phyloP scores from a whole-genome alignment of 768 basidiomycete genomes.

The Tylopilus subfusipes region DNA sequence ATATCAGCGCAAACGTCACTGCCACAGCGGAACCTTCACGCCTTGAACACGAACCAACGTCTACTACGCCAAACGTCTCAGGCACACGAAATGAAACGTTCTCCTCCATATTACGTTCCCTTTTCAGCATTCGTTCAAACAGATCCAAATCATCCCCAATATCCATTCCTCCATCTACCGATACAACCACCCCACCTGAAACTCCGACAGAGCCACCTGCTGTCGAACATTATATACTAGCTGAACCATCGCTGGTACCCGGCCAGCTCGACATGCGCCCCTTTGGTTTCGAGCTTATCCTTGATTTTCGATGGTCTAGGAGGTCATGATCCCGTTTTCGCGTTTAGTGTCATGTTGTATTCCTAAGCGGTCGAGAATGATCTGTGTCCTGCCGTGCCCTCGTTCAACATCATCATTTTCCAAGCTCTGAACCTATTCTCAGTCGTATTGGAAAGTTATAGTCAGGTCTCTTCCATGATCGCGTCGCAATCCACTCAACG shows the following conservation, averaged over 20 bases:
- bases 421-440: not conserved
- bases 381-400: slow-evolving; percentile 10
- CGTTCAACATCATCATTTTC: not conserved
- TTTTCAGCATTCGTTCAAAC: slow-evolving; percentile 18
- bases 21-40: slow-evolving; percentile 19
- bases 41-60: slow-evolving; percentile 13
- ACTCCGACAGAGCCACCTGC: not conserved
- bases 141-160: not conserved
- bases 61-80: slow-evolving; percentile 1
- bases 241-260: slow-evolving; percentile 29
- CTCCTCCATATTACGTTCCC: slow-evolving; percentile 21
- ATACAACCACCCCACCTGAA: slow-evolving; percentile 3
- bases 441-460: not conserved
- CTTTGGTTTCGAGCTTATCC: slow-evolving; percentile 65
- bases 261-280: slow-evolving; percentile 68
- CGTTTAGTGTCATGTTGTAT: slow-evolving; percentile 21
- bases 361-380: slow-evolving; percentile 8
- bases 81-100: slow-evolving; percentile 18
- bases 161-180: not conserved
- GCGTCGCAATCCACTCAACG: too few species aligned
- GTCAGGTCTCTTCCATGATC: not conserved
- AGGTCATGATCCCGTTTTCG: slow-evolving; percentile 12
- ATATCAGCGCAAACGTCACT: slow-evolving; percentile 29
- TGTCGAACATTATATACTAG: slow-evolving; percentile 12
- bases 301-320: slow-evolving; percentile 71